These are phyloP conservation scores for Ceratocystis cubensis DNA, from an alignment of 2,329 filamentous ascomycete genomes.

Conservation along the genomic window DNA sequence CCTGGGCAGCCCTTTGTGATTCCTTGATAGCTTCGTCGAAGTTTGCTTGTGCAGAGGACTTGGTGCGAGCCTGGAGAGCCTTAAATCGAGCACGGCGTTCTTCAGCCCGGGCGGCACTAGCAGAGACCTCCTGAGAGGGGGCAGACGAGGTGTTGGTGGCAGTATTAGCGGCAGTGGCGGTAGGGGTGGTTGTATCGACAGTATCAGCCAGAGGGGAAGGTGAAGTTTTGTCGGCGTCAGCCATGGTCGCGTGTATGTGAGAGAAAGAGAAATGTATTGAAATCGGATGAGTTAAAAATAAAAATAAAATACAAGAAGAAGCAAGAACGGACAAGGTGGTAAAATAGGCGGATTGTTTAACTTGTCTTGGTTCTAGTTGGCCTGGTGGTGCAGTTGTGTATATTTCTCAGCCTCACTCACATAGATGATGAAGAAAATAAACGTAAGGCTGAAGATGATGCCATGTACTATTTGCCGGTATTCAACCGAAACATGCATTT, in stretches of 20 bases:
- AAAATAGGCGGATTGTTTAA: too few species aligned
- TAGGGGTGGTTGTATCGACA: conserved; percentile 11
- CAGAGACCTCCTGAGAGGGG: conserved; percentile 18
- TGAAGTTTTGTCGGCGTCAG: conserved; percentile 17
- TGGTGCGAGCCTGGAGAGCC: conserved; percentile 68
- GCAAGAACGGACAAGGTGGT: not conserved
- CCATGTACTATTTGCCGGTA: too few species aligned
- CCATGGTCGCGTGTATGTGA: conserved; percentile 9
- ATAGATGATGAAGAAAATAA: too few species aligned
- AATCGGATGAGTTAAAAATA: too few species aligned
- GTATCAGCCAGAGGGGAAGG: not conserved
- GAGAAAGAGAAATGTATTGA: not conserved
- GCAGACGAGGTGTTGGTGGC: conserved; percentile 7
- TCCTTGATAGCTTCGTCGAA: conserved; percentile 74
- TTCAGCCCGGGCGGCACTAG: conserved; percentile 37
- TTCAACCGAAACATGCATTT: too few species aligned
- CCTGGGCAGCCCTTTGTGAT: conserved; percentile 63
- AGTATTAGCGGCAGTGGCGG: conserved; percentile 11
- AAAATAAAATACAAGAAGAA: too few species aligned
- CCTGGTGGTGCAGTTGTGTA: too few species aligned
- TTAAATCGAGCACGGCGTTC: conserved; percentile 75
- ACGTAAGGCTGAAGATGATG: too few species aligned
- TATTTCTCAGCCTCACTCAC: too few species aligned
- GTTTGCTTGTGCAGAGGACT: conserved; percentile 60
- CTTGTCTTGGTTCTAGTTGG: too few species aligned